These are phyloP conservation scores for Colletotrichum neosansevieriae DNA, from an alignment of 2,329 filamentous ascomycete species.

Conservation along the genomic window DNA sequence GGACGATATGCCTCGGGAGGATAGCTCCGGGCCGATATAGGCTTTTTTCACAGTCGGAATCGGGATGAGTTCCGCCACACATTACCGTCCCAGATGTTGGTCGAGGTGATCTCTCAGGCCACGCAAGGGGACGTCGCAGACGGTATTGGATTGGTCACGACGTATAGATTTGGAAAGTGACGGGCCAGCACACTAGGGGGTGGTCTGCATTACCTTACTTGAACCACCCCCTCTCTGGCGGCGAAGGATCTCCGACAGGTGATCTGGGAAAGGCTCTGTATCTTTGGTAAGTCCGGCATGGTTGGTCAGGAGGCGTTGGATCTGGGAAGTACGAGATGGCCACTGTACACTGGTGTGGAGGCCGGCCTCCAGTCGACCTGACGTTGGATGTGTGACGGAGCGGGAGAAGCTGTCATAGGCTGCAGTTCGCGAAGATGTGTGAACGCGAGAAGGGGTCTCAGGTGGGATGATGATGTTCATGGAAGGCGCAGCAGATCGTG, in stretches of 20 bases:
- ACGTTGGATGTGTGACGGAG: slow-evolving; percentile 5
- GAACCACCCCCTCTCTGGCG: too few species aligned
- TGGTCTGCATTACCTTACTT: too few species aligned
- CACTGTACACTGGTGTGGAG: slow-evolving; percentile 9
- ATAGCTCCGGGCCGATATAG: slow-evolving; percentile 11
- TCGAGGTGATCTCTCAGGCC: background rate
- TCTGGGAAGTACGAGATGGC: background rate
- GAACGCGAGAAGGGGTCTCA: too few species aligned
- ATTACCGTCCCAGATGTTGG: background rate
- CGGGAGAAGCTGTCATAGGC: slow-evolving; percentile 11
- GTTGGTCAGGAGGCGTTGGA: background rate
- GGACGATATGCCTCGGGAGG: background rate
- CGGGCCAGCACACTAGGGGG: too few species aligned
- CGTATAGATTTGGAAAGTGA: background rate
- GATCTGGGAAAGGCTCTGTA: too few species aligned
- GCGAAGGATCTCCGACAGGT: too few species aligned
- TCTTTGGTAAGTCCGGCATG: background rate
- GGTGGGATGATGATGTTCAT: too few species aligned
- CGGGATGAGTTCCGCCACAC: background rate
- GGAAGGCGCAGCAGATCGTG: background rate
- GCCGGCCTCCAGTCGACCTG: background rate
- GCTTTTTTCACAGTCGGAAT: background rate
- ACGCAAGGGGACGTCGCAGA: background rate
- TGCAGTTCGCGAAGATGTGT: too few species aligned
- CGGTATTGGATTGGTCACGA: background rate